phyloP scores from a whole-genome alignment of 2,329 filamentous ascomycete species.

The Ceratocystis ficicola region DNA sequence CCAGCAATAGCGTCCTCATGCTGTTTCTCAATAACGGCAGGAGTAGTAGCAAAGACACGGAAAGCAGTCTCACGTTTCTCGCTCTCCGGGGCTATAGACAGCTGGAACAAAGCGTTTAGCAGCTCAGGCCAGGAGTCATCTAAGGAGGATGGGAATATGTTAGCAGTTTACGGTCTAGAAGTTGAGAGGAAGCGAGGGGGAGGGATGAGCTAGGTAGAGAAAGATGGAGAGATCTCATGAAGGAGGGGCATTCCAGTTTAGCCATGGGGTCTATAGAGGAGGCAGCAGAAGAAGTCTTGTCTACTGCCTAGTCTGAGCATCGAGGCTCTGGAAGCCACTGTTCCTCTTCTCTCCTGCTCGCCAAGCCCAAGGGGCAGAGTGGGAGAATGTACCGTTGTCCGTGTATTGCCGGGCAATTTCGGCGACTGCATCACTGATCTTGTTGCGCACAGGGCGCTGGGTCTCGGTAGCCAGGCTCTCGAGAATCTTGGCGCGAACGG shows the following conservation, averaged over 20 bases:
- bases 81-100: slow-evolving; percentile 73
- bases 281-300: too few species aligned
- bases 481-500: slow-evolving; percentile 74
- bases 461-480: slow-evolving; percentile 62
- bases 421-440: slow-evolving; percentile 93
- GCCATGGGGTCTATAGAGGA: too few species aligned
- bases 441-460: slow-evolving; percentile 69
- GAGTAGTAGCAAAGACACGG: slow-evolving; percentile 88
- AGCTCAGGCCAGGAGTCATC: slow-evolving; percentile 84
- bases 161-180: neutral
- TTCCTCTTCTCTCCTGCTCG: too few species aligned
- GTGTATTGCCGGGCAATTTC: slow-evolving; percentile 92
- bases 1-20: slow-evolving; percentile 81
- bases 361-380: neutral
- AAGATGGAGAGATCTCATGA: too few species aligned
- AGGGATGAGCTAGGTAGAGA: too few species aligned
- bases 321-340: too few species aligned
- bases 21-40: slow-evolving; percentile 89
- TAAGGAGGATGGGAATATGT: slow-evolving; percentile 30
- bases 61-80: slow-evolving; percentile 86
- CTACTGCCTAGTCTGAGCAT: too few species aligned
- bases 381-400: slow-evolving; percentile 59
- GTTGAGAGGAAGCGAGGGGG: neutral
- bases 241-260: too few species aligned
- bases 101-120: slow-evolving; percentile 70